phyloP scores from a whole-genome alignment of 2,329 filamentous ascomycete species.

The Aureobasidium mangrovei region DNA sequence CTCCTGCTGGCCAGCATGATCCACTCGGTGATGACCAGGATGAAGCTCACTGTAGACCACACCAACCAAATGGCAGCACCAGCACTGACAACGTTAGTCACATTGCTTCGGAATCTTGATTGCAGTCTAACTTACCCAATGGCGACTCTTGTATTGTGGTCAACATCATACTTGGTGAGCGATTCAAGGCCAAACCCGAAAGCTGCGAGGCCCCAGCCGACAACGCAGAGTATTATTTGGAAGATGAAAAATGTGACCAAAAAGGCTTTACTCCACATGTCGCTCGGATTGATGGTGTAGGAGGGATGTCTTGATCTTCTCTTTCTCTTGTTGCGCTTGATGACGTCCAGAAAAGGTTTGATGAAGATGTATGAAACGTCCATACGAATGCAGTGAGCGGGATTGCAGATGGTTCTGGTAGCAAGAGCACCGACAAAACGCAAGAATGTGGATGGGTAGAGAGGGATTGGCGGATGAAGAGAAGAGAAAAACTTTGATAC shows the following conservation, averaged over 20 bases:
- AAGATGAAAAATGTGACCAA: slow-evolving; percentile 1
- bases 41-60: background rate
- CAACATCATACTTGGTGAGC: background rate
- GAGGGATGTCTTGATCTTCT: too few species aligned
- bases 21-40: background rate
- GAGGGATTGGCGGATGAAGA: too few species aligned
- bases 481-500: background rate
- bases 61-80: background rate
- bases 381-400: too few species aligned
- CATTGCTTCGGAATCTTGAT: background rate
- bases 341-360: too few species aligned
- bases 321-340: too few species aligned
- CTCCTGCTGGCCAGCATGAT: background rate
- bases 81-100: background rate
- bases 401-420: too few species aligned
- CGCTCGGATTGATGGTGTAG: background rate
- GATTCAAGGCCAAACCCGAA: background rate
- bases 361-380: too few species aligned
- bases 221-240: background rate
- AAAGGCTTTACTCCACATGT: background rate
- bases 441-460: background rate
- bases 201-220: background rate
- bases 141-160: background rate
- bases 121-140: background rate
- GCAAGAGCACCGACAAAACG: too few species aligned